Percentiles rank a stretch among this genome's conserved stretches.
These are phyloP conservation scores for Trichoderma asperelloides DNA, from an alignment of 495 filamentous ascomycete genomes.

Conservation along the genomic window DNA sequence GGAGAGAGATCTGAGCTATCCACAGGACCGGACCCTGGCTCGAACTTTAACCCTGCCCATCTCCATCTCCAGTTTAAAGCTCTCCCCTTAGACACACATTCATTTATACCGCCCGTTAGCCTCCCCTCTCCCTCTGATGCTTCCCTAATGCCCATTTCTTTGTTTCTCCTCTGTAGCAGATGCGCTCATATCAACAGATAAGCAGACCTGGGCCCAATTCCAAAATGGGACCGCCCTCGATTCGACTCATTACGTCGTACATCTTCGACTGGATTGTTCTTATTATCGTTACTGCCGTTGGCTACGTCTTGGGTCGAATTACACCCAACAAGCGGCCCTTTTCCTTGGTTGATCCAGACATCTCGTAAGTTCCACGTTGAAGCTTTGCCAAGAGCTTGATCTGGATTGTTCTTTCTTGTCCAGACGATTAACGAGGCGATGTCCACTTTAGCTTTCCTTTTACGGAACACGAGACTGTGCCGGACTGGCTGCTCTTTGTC, in stretches of 20 bases:
- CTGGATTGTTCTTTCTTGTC: constrained; percentile 19
- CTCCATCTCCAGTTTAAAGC: background rate
- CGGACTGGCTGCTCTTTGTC: constrained; percentile 46
- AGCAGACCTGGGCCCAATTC: background rate
- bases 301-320: constrained; percentile 39
- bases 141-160: background rate
- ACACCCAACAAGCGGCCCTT: constrained; percentile 50
- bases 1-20: background rate
- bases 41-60: background rate
- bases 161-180: background rate
- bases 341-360: constrained; percentile 34
- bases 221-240: background rate
- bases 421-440: constrained; percentile 41
- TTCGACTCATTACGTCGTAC: constrained; percentile 29
- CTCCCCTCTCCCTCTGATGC: background rate
- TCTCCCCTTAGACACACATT: background rate
- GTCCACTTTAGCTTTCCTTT: constrained; percentile 61
- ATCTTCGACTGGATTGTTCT: constrained; percentile 41
- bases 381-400: constrained; percentile 45
- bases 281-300: constrained; percentile 27
- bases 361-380: constrained; percentile 27
- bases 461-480: constrained; percentile 63
- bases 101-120: background rate
- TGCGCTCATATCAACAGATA: background rate
- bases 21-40: background rate